A percentile compares a stretch with the other conserved stretches of the same genome.
phyloP scores from a whole-genome alignment of 208 protist genomes.

The Porcisia hertigi region DNA sequence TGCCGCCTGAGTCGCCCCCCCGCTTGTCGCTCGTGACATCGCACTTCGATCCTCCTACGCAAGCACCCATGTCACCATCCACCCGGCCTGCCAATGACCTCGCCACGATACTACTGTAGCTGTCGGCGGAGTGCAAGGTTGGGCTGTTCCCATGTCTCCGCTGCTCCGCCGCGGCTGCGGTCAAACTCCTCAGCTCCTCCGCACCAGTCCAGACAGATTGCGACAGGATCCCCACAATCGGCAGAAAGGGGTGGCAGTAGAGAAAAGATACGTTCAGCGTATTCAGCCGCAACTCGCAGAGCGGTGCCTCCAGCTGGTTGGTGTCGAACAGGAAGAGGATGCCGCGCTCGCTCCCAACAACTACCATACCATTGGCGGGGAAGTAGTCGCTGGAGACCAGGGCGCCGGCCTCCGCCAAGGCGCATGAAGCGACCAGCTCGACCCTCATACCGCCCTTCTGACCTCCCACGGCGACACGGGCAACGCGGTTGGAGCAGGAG shows the following conservation, averaged over 20 bases:
- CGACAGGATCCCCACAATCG: slow-evolving; percentile 61
- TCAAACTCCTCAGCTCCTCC: neutral
- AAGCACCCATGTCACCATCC: neutral
- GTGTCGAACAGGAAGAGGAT: slow-evolving; percentile 54
- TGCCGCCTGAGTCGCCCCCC: neutral
- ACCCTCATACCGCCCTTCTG: slow-evolving; percentile 39
- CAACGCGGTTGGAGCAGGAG: slow-evolving; percentile 17
- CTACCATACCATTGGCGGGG: slow-evolving; percentile 55
- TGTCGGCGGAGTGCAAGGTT: neutral
- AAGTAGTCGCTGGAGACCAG: slow-evolving; percentile 81
- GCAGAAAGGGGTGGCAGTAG: slow-evolving; percentile 82
- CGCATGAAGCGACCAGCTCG: slow-evolving; percentile 33
- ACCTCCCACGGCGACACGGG: slow-evolving; percentile 31
- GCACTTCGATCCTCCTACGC: neutral
- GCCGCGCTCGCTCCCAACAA: slow-evolving; percentile 52
- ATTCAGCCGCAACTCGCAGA: slow-evolving; percentile 42
- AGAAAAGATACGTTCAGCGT: slow-evolving; percentile 40
- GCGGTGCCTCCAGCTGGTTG: slow-evolving; percentile 43
- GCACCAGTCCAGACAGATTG: slow-evolving; percentile 28
- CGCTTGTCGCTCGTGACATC: neutral
- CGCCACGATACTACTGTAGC: neutral
- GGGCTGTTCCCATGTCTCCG: slow-evolving; percentile 3
- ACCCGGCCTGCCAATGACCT: neutral
- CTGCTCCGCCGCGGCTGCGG: neutral
- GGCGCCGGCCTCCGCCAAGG: slow-evolving; percentile 44